These are phyloP conservation scores for Citrus glauca DNA, from an alignment of 345 rosid species.

Conservation along the genomic window DNA sequence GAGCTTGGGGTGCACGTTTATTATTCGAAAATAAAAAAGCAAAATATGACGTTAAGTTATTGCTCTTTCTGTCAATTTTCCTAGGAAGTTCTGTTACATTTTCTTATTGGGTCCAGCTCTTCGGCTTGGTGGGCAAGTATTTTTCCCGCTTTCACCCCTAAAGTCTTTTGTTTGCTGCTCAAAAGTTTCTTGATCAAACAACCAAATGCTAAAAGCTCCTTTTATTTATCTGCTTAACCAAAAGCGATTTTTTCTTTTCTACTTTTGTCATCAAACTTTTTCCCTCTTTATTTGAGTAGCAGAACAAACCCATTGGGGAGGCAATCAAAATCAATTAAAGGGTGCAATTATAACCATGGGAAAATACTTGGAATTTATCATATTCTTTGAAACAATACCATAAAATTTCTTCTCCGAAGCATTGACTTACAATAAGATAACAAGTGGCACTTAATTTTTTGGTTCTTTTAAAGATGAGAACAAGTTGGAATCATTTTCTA, in stretches of 20 bases:
- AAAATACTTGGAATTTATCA: conserved; percentile 3
- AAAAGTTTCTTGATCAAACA: conserved; percentile 8
- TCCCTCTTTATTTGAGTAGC: not conserved
- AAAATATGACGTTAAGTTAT: conserved; percentile 38
- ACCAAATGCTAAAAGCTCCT: conserved; percentile 9
- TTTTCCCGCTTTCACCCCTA: not conserved
- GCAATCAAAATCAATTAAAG: not conserved
- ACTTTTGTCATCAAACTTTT: not conserved
- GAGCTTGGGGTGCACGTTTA: conserved; percentile 44
- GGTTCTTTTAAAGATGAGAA: not conserved
- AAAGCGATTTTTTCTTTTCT: not conserved
- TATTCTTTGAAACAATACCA: not conserved
- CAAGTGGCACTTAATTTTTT: no score
- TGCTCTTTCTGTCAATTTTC: conserved; percentile 21
- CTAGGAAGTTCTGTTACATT: not conserved
- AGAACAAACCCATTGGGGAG: not conserved
- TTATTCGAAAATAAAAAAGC: conserved; percentile 35
- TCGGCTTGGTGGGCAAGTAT: conserved; percentile 18
- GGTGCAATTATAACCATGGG: not conserved
- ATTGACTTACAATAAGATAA: not conserved
- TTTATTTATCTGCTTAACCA: not conserved
- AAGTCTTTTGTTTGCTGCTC: not conserved
- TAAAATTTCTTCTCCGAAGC: conserved; percentile 5
- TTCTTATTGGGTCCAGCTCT: conserved; percentile 1
- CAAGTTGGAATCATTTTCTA: not conserved